Evolutionary conservation across 805 yeast genomes (phyloP).

Genomic region (Torulaspora delbrueckii): DNA sequence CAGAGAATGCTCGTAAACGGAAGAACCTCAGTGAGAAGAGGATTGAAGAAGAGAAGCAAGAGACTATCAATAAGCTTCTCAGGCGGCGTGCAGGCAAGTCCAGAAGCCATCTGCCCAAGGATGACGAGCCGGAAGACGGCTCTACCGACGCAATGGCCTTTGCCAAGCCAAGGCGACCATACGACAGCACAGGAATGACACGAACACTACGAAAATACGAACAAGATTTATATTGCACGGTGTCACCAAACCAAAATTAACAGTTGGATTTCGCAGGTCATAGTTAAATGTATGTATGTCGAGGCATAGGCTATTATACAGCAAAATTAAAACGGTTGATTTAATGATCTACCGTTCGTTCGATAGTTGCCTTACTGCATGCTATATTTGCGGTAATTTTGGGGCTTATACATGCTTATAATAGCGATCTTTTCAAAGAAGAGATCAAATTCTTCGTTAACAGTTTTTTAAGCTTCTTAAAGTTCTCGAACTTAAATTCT

Average conservation of each 20-base stretch:
- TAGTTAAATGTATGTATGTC: too few relatives aligned
- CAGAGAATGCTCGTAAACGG: constrained; percentile 84
- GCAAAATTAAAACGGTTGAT: too few relatives aligned
- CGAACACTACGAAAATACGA: constrained; percentile 19
- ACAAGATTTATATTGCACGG: constrained; percentile 20
- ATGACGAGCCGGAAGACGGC: constrained; percentile 20
- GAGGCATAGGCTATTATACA: too few relatives aligned
- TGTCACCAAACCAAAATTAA: neutral
- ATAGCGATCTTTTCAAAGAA: too few relatives aligned
- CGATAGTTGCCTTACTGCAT: too few relatives aligned
- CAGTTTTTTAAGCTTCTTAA: neutral
- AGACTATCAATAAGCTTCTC: constrained; percentile 79
- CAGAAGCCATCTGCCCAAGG: constrained; percentile 35
- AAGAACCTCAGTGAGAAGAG: constrained; percentile 77
- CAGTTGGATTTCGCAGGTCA: too few relatives aligned
- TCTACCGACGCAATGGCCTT: constrained; percentile 15
- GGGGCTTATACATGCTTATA: too few relatives aligned
- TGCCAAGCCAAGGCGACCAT: constrained; percentile 32
- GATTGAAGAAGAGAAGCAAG: constrained; percentile 87
- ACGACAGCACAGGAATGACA: constrained; percentile 25
- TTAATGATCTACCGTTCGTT: too few relatives aligned
- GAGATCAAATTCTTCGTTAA: too few relatives aligned
- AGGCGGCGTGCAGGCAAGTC: constrained; percentile 78
- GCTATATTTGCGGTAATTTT: too few relatives aligned
- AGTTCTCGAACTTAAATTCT: neutral